A percentile compares a stretch with the other conserved stretches of the same genome.
Evolutionary conservation across 2,329 filamentous ascomycete species (phyloP).

Genomic region (Pseudocercospora fuligena): DNA sequence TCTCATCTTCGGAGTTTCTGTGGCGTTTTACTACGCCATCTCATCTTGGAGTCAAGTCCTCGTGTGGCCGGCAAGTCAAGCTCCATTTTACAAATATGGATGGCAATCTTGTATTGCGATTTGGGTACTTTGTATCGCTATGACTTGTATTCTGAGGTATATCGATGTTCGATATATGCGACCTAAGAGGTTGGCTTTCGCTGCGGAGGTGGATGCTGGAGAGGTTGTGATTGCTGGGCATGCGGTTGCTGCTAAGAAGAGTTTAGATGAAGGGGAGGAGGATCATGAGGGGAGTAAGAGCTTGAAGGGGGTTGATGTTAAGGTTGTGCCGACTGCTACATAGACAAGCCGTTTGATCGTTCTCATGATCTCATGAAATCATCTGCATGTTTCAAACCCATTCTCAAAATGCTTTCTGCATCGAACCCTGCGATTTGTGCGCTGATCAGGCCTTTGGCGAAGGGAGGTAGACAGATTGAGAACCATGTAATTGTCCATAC

Average conservation of each 20-base stretch:
- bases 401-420: neutral
- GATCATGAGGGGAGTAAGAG: slow-evolving; percentile 6
- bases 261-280: slow-evolving; percentile 8
- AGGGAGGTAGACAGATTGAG: neutral
- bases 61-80: slow-evolving; percentile 58
- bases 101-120: slow-evolving; percentile 56
- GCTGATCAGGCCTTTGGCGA: neutral
- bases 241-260: slow-evolving; percentile 15
- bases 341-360: neutral
- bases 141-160: slow-evolving; percentile 51
- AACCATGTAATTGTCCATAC: neutral
- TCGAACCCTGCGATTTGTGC: neutral
- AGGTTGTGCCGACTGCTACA: slow-evolving; percentile 1
- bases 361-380: neutral
- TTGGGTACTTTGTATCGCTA: slow-evolving; percentile 51
- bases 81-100: slow-evolving; percentile 56
- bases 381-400: neutral
- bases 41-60: slow-evolving; percentile 59
- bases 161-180: slow-evolving; percentile 51
- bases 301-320: slow-evolving; percentile 19
- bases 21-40: slow-evolving; percentile 57
- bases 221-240: slow-evolving; percentile 30
- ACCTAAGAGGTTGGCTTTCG: slow-evolving; percentile 32
- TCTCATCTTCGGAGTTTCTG: slow-evolving; percentile 55
- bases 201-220: slow-evolving; percentile 25